Evolutionary conservation across 805 yeast genomes (phyloP).

Genomic region (Wickerhamiella allomyrinae): DNA sequence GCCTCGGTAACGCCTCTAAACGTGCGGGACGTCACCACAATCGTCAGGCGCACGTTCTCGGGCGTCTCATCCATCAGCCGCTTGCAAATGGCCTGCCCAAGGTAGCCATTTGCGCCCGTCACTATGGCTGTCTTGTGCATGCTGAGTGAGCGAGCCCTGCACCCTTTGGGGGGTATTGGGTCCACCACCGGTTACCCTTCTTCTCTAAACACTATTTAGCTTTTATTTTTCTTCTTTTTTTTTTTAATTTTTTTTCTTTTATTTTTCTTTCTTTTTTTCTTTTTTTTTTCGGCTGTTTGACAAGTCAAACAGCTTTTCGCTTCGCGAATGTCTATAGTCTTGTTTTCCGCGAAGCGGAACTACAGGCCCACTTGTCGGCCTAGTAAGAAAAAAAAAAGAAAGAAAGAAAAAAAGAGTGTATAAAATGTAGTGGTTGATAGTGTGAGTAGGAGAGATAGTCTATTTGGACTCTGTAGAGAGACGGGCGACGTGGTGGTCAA

Average conservation of each 20-base stretch:
- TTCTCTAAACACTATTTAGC: no score
- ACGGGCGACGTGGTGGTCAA: constrained; percentile 71
- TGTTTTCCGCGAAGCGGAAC: no score
- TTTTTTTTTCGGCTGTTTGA: not conserved
- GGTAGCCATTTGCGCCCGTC: constrained; percentile 38
- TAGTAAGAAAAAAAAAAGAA: no score
- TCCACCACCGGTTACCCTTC: no score
- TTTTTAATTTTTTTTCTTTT: no score
- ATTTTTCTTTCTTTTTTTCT: not conserved
- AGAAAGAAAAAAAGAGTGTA: no score
- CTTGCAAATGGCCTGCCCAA: constrained; percentile 77
- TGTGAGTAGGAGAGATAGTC: not conserved
- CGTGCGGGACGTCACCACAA: constrained; percentile 81
- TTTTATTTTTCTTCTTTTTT: no score
- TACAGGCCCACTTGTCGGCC: no score
- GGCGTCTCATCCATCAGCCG: constrained; percentile 47
- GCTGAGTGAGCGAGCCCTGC: no score
- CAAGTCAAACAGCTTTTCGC: no score
- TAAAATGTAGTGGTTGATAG: not conserved
- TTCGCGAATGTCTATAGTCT: no score
- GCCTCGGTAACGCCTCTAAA: constrained; percentile 71
- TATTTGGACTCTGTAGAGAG: constrained; percentile 21
- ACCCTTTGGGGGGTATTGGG: no score
- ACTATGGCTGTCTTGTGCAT: constrained; percentile 25
- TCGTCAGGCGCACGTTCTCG: constrained; percentile 41